Evolutionary conservation across 176 grass and related monocot genomes (phyloP), one percentile per base, ranked within the genome.

Genomic region (Cocos nucifera): DNA sequence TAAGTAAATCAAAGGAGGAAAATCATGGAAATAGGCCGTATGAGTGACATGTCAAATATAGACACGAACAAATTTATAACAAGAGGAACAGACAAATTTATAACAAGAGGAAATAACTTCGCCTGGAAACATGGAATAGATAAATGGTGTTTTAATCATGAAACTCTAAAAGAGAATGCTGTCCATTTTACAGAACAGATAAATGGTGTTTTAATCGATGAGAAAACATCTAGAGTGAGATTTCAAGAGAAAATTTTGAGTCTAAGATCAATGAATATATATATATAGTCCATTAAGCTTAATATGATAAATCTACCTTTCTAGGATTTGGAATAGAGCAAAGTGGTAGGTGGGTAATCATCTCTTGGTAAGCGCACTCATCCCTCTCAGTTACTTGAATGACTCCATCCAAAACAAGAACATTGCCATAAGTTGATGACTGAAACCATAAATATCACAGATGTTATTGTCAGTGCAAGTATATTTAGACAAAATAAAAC

Each of bases 311-410:
- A 49, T 7, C 52, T 70, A 95, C 90, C 86, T 90, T 97, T 78
- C 78, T 97, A 73, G 92, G 87, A 23, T 97, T 80, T 67, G 86
- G 78, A 44, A 88, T 97, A 9, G 93, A 97, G 73, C 81, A 85
- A 58, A 98, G 84, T 54, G 87, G 81, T n/a, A 97, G 87, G 61
- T 97, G 93, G 51, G 81, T 80, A 54, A 97, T 97, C 93, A 97
- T 97, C 69, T 97, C 87, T 73, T 92, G 93, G 75, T 92, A 98
- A 3, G 87, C 84, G 8, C 93, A 98, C 58, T 98, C 84, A 26
- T 98, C 87, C 75, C 87, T 77, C 64, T 92, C 87, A 8, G 87
- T 92, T 3, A 98, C 63, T 73, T 98, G 93, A 68, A 98, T 92
- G n/a, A 92, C 87, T 15, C 93, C 87, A 70, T 98, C 84, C 30